phyloP scores from a whole-genome alignment of 2,329 filamentous ascomycete species.

The Emydomyces testavorans region DNA sequence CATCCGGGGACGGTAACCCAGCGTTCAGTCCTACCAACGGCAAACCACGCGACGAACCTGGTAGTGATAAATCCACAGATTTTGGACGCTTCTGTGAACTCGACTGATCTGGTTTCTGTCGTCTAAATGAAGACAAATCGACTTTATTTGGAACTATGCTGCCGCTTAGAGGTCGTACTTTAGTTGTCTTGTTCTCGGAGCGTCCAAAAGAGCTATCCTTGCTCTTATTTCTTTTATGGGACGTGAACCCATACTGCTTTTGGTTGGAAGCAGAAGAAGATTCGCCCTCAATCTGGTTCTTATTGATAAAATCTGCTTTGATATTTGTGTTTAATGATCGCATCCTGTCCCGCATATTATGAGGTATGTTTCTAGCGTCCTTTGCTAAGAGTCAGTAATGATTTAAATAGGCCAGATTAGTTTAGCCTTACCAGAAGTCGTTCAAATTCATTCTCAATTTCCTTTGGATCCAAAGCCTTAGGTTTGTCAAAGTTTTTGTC shows the following conservation, averaged over 20 bases:
- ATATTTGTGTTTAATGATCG: slow-evolving; percentile 74
- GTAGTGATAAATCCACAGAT: slow-evolving; percentile 57
- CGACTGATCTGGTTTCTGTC: slow-evolving; percentile 55
- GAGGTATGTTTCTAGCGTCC: slow-evolving; percentile 83
- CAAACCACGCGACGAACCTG: slow-evolving; percentile 47
- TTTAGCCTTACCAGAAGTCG: slow-evolving; percentile 48
- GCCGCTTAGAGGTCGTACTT: slow-evolving; percentile 50
- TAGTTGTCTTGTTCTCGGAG: slow-evolving; percentile 33
- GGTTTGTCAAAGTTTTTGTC: slow-evolving; percentile 35
- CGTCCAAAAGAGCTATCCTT: slow-evolving; percentile 33
- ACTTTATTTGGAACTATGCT: slow-evolving; percentile 69
- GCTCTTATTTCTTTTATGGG: slow-evolving; percentile 27
- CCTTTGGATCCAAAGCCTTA: slow-evolving; percentile 40
- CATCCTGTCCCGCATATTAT: slow-evolving; percentile 92
- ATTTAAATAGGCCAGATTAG: neutral
- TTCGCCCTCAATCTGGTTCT: slow-evolving; percentile 53
- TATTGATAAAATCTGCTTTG: slow-evolving; percentile 89
- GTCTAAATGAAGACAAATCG: slow-evolving; percentile 61
- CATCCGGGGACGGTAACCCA: slow-evolving; percentile 52
- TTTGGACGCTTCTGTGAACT: slow-evolving; percentile 58
- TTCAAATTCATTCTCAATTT: slow-evolving; percentile 53
- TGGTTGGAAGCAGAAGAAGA: slow-evolving; percentile 26
- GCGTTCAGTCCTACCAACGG: slow-evolving; percentile 39
- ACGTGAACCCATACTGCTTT: slow-evolving; percentile 23
- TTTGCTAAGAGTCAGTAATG: slow-evolving; percentile 36